Evolutionary conservation across 225 moss, liverwort and hornwort species (phyloP).

Genomic region (Bryum argenteum): DNA sequence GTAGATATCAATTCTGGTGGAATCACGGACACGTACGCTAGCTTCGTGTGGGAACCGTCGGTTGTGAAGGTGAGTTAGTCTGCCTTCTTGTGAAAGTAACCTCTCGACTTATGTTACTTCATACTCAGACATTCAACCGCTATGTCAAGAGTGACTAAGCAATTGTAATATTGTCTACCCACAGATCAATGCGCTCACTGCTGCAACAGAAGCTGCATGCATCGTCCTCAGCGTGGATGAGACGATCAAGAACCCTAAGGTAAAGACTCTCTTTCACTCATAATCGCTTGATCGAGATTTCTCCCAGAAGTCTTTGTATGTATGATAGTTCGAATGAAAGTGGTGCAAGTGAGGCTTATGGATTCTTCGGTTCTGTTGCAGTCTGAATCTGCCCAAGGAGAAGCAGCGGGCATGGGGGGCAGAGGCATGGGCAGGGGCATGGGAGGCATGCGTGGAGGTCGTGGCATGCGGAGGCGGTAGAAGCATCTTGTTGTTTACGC

Average conservation of each 20-base stretch:
- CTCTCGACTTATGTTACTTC: background rate
- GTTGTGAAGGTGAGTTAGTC: slow-evolving; percentile 75
- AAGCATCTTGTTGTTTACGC: slow-evolving; percentile 25
- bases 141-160: background rate
- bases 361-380: slow-evolving; percentile 7
- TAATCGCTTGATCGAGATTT: background rate
- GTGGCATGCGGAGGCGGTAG: slow-evolving; percentile 65
- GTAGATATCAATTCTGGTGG: slow-evolving; percentile 93
- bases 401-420: slow-evolving; percentile 29
- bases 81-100: background rate
- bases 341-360: background rate
- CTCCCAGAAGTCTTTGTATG: background rate
- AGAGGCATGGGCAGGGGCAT: slow-evolving; percentile 52
- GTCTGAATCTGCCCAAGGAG: slow-evolving; percentile 66
- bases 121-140: background rate
- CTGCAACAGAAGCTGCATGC: slow-evolving; percentile 84
- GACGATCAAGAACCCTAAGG: slow-evolving; percentile 68
- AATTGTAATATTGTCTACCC: slow-evolving; percentile 1
- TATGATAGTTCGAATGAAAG: too few species aligned
- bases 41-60: slow-evolving; percentile 94
- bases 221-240: slow-evolving; percentile 62
- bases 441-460: slow-evolving; percentile 61
- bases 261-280: background rate
- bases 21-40: slow-evolving; percentile 79
- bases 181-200: slow-evolving; percentile 90